Conservation (phyloP, 2,329 filamentous ascomycete species). For the Talaromyces sp. region DNA sequence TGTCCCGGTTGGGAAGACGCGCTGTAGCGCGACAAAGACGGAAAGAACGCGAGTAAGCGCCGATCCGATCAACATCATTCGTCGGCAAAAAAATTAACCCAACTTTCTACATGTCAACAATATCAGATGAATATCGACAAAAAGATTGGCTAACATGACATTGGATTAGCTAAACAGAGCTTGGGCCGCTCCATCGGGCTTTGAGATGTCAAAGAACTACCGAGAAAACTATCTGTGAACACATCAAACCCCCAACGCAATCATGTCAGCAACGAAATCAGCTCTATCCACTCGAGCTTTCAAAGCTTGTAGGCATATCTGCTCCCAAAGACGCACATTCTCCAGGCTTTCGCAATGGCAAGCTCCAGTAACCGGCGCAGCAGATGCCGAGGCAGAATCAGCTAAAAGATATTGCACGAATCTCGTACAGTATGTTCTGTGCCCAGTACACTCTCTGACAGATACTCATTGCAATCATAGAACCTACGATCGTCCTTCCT, state of each 20-base stretch:
- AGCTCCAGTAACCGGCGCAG: conserved; percentile 20
- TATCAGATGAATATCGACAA: not conserved
- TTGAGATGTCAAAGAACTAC: not conserved
- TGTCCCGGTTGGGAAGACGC: conserved; percentile 25
- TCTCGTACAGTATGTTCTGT: conserved; percentile 46
- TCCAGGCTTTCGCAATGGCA: conserved; percentile 18
- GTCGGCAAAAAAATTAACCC: not conserved
- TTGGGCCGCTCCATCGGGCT: too few relatives aligned
- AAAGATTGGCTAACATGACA: not conserved
- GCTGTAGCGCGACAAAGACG: conserved; percentile 28
- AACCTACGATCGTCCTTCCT: conserved; percentile 83
- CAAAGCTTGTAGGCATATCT: not conserved
- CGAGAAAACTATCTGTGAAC: not conserved
- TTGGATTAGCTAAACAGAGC: not conserved
- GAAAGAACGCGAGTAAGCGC: conserved; percentile 1
- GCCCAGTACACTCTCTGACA: not conserved
- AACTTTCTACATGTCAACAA: not conserved
- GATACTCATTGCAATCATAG: conserved; percentile 44
- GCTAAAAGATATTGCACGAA: conserved; percentile 56
- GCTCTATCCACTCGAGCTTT: conserved; percentile 1
- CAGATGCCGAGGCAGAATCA: conserved; percentile 48
- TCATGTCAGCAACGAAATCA: conserved; percentile 6
- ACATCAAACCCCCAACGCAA: not conserved
- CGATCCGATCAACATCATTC: conserved; percentile 27
- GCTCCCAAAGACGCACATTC: conserved; percentile 23